Conservation (phyloP, 768 basidiomycete genomes). For the Lactifluus hygrophoroides region DNA sequence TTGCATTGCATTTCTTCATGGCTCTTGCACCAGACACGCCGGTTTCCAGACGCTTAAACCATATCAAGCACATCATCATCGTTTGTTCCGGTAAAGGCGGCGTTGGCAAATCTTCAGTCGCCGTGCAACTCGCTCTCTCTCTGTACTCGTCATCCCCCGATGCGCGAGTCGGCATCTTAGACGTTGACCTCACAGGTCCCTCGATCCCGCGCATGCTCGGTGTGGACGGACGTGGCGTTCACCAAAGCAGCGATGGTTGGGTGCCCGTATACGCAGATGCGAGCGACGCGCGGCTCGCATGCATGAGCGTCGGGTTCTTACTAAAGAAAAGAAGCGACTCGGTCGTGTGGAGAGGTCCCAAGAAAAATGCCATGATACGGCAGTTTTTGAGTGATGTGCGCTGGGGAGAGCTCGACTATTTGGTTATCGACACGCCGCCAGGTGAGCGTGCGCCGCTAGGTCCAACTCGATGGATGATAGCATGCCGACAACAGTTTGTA, state of each 20-base stretch:
- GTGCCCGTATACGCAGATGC: constrained; percentile 96
- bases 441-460: constrained; percentile 43
- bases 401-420: constrained; percentile 74
- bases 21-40: constrained; percentile 39
- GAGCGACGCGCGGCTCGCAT: constrained; percentile 59
- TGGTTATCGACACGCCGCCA: constrained; percentile 95
- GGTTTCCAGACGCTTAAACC: constrained; percentile 59
- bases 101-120: constrained; percentile 94
- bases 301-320: constrained; percentile 96
- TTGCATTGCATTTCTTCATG: constrained; percentile 20
- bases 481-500: neutral
- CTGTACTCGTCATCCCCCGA: constrained; percentile 59
- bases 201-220: constrained; percentile 96
- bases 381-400: constrained; percentile 44
- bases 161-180: constrained; percentile 78
- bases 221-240: constrained; percentile 76
- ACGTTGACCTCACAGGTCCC: constrained; percentile 91
- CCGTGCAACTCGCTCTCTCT: constrained; percentile 87
- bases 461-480: neutral
- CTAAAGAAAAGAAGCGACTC: constrained; percentile 85
- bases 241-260: constrained; percentile 95
- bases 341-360: constrained; percentile 97
- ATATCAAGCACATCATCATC: constrained; percentile 79
- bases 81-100: constrained; percentile 96
- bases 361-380: constrained; percentile 97